Percentiles rank a stretch among this genome's conserved stretches.
Conservation (phyloP, 2,329 filamentous ascomycete species). For the Hymenoscyphus fructigenus region DNA sequence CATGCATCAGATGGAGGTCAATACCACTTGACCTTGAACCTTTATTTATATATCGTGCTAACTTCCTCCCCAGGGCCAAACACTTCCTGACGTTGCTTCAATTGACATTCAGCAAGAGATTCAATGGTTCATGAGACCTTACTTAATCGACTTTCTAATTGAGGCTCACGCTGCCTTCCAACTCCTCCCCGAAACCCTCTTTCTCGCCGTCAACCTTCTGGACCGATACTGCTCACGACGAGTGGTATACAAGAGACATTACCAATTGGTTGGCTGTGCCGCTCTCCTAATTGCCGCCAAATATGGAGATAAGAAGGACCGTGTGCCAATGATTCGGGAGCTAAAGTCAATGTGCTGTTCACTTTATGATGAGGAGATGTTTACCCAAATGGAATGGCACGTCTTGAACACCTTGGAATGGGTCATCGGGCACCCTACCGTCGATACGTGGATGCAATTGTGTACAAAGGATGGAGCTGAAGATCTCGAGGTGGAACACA, state of each 20-base stretch:
- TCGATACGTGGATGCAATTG: constrained; percentile 89
- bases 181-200: constrained; percentile 89
- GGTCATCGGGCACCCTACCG: constrained; percentile 92
- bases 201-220: constrained; percentile 93
- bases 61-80: constrained; percentile 62
- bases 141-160: constrained; percentile 95
- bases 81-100: constrained; percentile 90
- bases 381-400: constrained; percentile 99
- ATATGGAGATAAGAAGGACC: constrained; percentile 98
- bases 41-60: constrained; percentile 25
- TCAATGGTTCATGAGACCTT: constrained; percentile 99
- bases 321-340: constrained; percentile 95
- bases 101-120: constrained; percentile 99
- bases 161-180: constrained; percentile 96
- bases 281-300: constrained; percentile 95
- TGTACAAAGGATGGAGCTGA: constrained; percentile 72
- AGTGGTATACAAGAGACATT: constrained; percentile 98
- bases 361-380: constrained; percentile 98
- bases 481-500: constrained; percentile 87
- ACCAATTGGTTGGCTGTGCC: constrained; percentile 95
- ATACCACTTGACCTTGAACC: constrained; percentile 20
- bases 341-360: constrained; percentile 99
- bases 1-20: constrained; percentile 89
- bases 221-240: constrained; percentile 97
- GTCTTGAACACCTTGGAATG: constrained; percentile 96